Percentiles rank a stretch among this genome's conserved stretches.
Evolutionary conservation across 83 land plant genomes (phyloP).

Genomic region (Thuja plicata): DNA sequence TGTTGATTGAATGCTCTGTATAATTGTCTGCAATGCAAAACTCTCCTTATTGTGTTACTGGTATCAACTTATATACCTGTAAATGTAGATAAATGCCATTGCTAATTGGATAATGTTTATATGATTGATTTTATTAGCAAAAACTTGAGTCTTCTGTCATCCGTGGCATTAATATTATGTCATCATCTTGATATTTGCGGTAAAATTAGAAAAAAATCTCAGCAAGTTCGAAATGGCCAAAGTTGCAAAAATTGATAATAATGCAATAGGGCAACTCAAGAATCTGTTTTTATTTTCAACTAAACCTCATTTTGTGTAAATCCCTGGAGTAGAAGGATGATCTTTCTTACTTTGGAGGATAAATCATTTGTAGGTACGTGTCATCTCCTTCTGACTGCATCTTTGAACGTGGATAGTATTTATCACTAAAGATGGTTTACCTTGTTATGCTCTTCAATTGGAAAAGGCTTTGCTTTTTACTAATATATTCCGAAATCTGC

Average conservation of each 20-base stretch:
- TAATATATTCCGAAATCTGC: background rate
- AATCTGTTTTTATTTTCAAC: background rate
- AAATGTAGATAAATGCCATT: background rate
- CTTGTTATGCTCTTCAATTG: background rate
- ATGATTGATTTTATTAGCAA: background rate
- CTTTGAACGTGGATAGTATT: background rate
- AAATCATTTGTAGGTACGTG: background rate
- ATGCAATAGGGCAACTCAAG: background rate
- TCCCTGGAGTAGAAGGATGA: background rate
- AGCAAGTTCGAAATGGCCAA: background rate
- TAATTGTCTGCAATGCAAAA: background rate
- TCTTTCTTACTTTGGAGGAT: background rate
- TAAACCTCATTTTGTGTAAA: background rate
- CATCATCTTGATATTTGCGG: background rate
- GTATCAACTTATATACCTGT: slow-evolving; percentile 1
- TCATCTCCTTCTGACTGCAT: background rate
- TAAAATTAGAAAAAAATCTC: background rate
- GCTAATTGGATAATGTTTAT: background rate
- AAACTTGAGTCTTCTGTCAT: background rate
- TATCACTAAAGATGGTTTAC: background rate
- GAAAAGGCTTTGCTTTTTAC: background rate
- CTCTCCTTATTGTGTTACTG: background rate
- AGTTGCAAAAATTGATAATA: background rate
- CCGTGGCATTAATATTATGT: background rate
- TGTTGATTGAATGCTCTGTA: background rate